These are phyloP conservation scores for Striga asiatica DNA, from an alignment of 257 asterid species.

Conservation along the genomic window DNA sequence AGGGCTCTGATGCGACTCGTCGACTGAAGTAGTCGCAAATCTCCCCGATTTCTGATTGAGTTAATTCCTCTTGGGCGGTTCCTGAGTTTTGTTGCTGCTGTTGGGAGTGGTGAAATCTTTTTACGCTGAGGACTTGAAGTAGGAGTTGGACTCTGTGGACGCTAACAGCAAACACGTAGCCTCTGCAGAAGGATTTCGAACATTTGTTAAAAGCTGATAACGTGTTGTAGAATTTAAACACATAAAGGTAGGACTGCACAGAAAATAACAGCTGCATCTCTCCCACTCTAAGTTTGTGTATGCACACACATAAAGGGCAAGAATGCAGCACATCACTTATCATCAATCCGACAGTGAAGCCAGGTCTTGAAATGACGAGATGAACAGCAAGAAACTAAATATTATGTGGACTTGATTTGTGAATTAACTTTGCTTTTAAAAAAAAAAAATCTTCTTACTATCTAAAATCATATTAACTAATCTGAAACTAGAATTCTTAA, in stretches of 20 bases:
- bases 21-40: conserved; percentile 97
- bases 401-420: no score
- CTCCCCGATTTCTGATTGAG: conserved; percentile 89
- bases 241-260: background rate
- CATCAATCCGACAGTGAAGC: background rate
- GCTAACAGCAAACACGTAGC: conserved; percentile 96
- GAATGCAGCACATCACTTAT: no score
- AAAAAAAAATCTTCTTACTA: no score
- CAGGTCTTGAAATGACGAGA: background rate
- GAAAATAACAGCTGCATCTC: background rate
- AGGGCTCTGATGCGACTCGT: conserved; percentile 99
- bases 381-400: background rate
- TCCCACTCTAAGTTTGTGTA: background rate
- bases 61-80: conserved; percentile 76
- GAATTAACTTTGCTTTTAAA: no score
- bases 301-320: background rate
- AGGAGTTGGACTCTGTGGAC: conserved; percentile 99
- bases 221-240: conserved; percentile 13
- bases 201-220: conserved; percentile 16
- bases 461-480: no score
- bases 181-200: conserved; percentile 40
- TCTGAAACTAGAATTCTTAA: no score
- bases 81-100: conserved; percentile 83
- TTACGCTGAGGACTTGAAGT: conserved; percentile 94
- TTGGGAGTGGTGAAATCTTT: conserved; percentile 84